Evolutionary conservation across 257 asterid genomes (phyloP).

Genomic region (Penstemon davidsonii): DNA sequence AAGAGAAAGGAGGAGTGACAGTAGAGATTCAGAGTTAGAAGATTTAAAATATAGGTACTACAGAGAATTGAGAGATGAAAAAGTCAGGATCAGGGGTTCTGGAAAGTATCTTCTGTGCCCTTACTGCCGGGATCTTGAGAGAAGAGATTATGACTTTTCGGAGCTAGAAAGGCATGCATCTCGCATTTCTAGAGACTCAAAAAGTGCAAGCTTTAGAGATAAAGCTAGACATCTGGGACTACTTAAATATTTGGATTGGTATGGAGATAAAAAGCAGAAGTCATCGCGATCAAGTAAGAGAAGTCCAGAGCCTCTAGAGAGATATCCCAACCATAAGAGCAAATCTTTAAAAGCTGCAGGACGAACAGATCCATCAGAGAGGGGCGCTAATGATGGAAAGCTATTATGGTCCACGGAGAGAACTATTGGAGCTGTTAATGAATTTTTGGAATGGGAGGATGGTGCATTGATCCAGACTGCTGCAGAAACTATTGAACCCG

Average conservation of each 20-base stretch:
- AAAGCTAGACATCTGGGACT: conserved; percentile 72
- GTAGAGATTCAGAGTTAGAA: conserved; percentile 42
- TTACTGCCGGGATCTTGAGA: conserved; percentile 45
- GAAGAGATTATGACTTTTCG: conserved; percentile 47
- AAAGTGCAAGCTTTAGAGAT: conserved; percentile 56
- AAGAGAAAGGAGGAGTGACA: conserved; percentile 38
- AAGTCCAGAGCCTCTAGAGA: conserved; percentile 31
- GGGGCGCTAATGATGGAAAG: background rate
- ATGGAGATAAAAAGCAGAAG: conserved; percentile 31
- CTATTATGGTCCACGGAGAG: conserved; percentile 2
- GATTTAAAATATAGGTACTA: conserved; percentile 51
- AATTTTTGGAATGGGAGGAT: conserved; percentile 6
- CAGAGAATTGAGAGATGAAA: conserved; percentile 54
- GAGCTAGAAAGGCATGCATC: conserved; percentile 71
- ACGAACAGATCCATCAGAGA: background rate
- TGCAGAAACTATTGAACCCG: conserved; percentile 8
- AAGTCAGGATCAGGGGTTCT: conserved; percentile 42
- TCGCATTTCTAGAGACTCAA: conserved; percentile 64
- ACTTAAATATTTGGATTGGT: conserved; percentile 61
- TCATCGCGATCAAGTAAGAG: conserved; percentile 32
- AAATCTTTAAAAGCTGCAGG: conserved; percentile 9
- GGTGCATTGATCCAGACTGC: conserved; percentile 10
- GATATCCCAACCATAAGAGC: conserved; percentile 25
- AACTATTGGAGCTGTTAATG: conserved; percentile 24
- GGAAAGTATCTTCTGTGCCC: conserved; percentile 63